Evolutionary conservation across 1,284 basidiomycete species (phyloP).

Genomic region (Cutaneotrichosporon sp.): DNA sequence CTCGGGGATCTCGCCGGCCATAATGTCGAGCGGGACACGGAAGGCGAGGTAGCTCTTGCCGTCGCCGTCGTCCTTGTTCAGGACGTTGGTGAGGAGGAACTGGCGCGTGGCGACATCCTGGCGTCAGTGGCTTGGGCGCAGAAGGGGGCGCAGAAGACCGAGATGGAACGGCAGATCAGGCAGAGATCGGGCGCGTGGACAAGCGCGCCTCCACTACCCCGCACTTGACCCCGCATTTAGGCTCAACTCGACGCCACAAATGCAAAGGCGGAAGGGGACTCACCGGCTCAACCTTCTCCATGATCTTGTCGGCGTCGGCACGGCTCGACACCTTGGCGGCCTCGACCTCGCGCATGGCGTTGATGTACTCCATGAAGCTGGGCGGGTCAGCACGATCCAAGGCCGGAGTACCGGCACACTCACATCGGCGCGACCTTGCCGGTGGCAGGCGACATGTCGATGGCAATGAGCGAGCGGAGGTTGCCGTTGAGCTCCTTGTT

Average conservation of each 20-base stretch:
- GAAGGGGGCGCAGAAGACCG: too few relatives aligned
- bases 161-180: not conserved
- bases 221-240: not conserved
- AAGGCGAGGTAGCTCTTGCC: conserved; percentile 51
- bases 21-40: conserved; percentile 58
- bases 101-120: conserved; percentile 58
- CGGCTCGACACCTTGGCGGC: conserved; percentile 52
- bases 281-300: conserved; percentile 56
- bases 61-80: conserved; percentile 29
- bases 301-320: conserved; percentile 58
- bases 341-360: conserved; percentile 58
- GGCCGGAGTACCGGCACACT: conserved; percentile 18
- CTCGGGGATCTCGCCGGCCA: conserved; percentile 52
- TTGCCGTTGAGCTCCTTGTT: conserved; percentile 48
- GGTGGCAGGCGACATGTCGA: conserved; percentile 59
- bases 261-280: conserved; percentile 26
- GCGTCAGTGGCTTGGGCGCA: too few relatives aligned
- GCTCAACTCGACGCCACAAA: not conserved
- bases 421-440: conserved; percentile 59
- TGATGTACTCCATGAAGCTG: conserved; percentile 55
- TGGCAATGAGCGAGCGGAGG: conserved; percentile 56
- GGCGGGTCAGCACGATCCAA: not conserved
- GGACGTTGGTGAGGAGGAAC: conserved; percentile 62
- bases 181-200: too few relatives aligned
- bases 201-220: not conserved